Evolutionary conservation across 2,329 filamentous ascomycete genomes (phyloP).

Genomic region (Lachnellula subtilissima): DNA sequence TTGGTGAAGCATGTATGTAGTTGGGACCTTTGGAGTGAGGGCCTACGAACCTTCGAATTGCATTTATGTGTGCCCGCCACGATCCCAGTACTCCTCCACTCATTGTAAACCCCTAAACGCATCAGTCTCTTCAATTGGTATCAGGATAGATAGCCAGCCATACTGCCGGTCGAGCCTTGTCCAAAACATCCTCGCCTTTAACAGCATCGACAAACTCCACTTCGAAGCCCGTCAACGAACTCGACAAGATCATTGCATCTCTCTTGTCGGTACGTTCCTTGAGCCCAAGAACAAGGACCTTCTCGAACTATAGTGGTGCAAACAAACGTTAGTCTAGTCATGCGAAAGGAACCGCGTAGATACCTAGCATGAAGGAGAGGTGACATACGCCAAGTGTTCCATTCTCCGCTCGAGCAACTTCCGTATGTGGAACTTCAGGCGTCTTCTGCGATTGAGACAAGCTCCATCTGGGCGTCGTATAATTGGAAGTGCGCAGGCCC

Average conservation of each 20-base stretch:
- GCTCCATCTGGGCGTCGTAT: too few relatives aligned
- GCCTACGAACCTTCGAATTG: slow-evolving; percentile 25
- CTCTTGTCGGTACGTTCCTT: slow-evolving; percentile 44
- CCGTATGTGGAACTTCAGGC: neutral
- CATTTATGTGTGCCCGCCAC: slow-evolving; percentile 39
- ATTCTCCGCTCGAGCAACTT: neutral
- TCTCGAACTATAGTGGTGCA: slow-evolving; percentile 33
- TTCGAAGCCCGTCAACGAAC: slow-evolving; percentile 38
- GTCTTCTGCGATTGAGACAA: too few relatives aligned
- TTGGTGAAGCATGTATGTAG: neutral
- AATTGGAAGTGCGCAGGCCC: too few relatives aligned
- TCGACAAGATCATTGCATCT: slow-evolving; percentile 41
- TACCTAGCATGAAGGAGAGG: neutral
- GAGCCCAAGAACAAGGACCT: slow-evolving; percentile 43
- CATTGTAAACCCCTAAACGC: neutral
- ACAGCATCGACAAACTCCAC: slow-evolving; percentile 42
- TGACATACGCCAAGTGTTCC: neutral
- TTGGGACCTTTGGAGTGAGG: neutral
- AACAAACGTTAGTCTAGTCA: neutral
- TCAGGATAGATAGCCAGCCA: neutral
- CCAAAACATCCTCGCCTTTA: slow-evolving; percentile 34
- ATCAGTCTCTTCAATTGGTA: neutral
- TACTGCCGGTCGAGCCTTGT: slow-evolving; percentile 38
- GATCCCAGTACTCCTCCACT: slow-evolving; percentile 33
- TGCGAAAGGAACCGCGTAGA: neutral